These are phyloP conservation scores for Ceratobasidium papillatum DNA, from an alignment of 1,284 basidiomycete species.

Conservation along the genomic window DNA sequence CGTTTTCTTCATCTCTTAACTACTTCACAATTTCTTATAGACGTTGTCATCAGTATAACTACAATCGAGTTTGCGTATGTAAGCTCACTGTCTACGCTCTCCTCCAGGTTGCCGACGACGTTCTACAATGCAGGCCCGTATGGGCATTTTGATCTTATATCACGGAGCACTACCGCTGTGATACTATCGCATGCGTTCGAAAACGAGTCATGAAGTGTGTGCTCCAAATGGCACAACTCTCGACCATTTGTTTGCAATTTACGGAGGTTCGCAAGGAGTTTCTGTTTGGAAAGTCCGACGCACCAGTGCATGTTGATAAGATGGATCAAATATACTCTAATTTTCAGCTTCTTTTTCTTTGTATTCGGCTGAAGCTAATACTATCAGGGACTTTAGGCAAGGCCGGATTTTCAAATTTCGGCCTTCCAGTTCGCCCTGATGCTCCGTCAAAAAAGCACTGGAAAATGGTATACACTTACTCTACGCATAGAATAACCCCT, in stretches of 20 bases:
- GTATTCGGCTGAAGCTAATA: not conserved
- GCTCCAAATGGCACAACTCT: conserved; percentile 21
- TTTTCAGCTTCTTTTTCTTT: not conserved
- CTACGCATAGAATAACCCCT: too few relatives aligned
- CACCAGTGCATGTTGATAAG: not conserved
- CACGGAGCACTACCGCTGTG: conserved; percentile 9
- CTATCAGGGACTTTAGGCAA: too few relatives aligned
- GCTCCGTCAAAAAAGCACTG: too few relatives aligned
- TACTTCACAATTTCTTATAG: not conserved
- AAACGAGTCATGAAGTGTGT: not conserved
- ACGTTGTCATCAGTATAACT: not conserved
- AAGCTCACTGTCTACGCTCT: conserved; percentile 56
- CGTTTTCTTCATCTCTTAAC: not conserved
- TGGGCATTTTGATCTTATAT: not conserved
- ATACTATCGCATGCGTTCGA: not conserved
- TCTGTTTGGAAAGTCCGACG: not conserved
- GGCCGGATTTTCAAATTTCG: too few relatives aligned
- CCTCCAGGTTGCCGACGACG: conserved; percentile 54
- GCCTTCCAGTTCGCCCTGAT: too few relatives aligned
- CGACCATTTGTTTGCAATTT: not conserved
- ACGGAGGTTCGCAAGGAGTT: not conserved
- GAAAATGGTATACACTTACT: too few relatives aligned
- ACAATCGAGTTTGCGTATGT: conserved; percentile 48
- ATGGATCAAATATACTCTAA: not conserved
- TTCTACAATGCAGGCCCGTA: conserved; percentile 43